A percentile compares a stretch with the other conserved stretches of the same genome.
Conservation (phyloP, 2,329 filamentous ascomycete species). For the Torrubiella hemipterigena region DNA sequence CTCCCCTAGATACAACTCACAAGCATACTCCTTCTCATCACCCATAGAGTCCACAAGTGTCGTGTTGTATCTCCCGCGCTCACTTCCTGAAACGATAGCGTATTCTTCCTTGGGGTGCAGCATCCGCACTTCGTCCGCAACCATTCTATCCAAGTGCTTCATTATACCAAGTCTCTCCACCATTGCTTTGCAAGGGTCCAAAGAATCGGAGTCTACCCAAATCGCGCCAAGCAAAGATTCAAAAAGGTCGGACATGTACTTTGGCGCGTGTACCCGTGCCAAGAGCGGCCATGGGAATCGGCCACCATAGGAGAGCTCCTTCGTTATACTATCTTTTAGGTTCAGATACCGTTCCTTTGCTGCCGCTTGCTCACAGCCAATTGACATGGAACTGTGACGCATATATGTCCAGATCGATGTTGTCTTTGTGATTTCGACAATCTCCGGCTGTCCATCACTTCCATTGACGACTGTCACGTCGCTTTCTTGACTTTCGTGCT, state of each 20-base stretch:
- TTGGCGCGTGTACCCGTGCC: conserved; percentile 51
- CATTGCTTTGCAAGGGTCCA: conserved; percentile 47
- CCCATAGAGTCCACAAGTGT: conserved; percentile 12
- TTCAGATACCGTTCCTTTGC: conserved; percentile 31
- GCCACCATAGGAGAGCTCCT: conserved; percentile 33
- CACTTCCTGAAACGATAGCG: conserved; percentile 39
- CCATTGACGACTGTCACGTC: conserved; percentile 8
- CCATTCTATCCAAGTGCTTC: conserved; percentile 45
- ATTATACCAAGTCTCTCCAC: conserved; percentile 55
- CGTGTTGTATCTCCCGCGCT: conserved; percentile 42
- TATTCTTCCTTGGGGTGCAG: conserved; percentile 58
- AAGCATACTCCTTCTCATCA: conserved; percentile 22
- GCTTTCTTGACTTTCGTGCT: conserved; percentile 13
- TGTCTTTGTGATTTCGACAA: conserved; percentile 10
- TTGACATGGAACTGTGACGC: conserved; percentile 38
- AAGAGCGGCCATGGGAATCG: conserved; percentile 71
- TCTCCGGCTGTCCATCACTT: no score
- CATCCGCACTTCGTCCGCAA: conserved; percentile 46
- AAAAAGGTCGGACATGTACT: conserved; percentile 75
- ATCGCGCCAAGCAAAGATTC: conserved; percentile 74
- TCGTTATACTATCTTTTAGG: conserved; percentile 35
- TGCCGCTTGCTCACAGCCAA: conserved; percentile 33
- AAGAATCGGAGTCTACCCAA: conserved; percentile 64
- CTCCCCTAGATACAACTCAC: conserved; percentile 36
- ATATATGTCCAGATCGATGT: conserved; percentile 59